These are phyloP conservation scores for Zygosaccharomyces bisporus DNA, from an alignment of 805 yeast genomes.

Conservation along the genomic window DNA sequence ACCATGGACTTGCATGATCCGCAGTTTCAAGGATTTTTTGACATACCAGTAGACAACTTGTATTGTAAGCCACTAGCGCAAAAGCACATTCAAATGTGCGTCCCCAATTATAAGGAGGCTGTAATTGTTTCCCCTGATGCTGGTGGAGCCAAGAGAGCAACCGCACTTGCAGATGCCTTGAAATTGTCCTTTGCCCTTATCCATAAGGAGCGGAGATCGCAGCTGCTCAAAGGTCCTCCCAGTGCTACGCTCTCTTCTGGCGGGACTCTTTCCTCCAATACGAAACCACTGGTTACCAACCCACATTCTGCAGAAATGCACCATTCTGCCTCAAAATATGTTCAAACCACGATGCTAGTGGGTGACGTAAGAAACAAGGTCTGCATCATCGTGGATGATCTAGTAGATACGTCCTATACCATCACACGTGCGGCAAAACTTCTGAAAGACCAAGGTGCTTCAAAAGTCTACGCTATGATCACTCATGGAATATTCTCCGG, in stretches of 20 bases:
- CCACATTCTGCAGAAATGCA: slow-evolving; percentile 23
- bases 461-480: slow-evolving; percentile 75
- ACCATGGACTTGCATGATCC: slow-evolving; percentile 99
- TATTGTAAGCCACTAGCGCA: slow-evolving; percentile 85
- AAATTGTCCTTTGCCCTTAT: slow-evolving; percentile 89
- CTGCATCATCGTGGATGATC: slow-evolving; percentile 89
- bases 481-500: slow-evolving; percentile 95
- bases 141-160: slow-evolving; percentile 98
- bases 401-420: slow-evolving; percentile 91
- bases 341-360: slow-evolving; percentile 89
- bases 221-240: slow-evolving; percentile 37
- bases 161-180: slow-evolving; percentile 85
- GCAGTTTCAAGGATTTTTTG: slow-evolving; percentile 96
- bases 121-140: slow-evolving; percentile 97
- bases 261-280: slow-evolving; percentile 23
- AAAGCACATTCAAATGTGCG: slow-evolving; percentile 71
- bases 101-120: slow-evolving; percentile 77
- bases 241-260: slow-evolving; percentile 33
- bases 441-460: slow-evolving; percentile 90
- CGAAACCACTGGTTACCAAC: slow-evolving; percentile 22
- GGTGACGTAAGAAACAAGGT: slow-evolving; percentile 87
- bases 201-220: slow-evolving; percentile 82
- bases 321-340: slow-evolving; percentile 29
- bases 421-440: slow-evolving; percentile 88
- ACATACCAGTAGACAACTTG: slow-evolving; percentile 91